These are phyloP conservation scores for Artemisia argyi DNA, from an alignment of 129 eudicot species.

Conservation along the genomic window DNA sequence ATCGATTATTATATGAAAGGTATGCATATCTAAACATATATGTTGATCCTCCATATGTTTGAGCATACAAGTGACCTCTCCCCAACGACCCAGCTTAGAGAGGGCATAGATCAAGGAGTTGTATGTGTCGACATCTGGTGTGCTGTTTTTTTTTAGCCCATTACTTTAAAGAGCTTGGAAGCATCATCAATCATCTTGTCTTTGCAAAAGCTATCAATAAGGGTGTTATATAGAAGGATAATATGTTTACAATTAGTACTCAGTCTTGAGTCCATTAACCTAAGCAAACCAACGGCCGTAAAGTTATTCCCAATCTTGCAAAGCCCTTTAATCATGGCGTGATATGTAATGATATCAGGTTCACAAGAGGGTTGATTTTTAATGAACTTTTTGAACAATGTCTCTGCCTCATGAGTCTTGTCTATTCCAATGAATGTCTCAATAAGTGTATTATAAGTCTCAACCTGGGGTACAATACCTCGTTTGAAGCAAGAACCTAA, in stretches of 20 bases:
- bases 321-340: constrained; percentile 18
- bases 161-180: background rate
- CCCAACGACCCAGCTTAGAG: background rate
- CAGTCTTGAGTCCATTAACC: background rate
- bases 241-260: background rate
- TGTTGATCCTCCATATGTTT: background rate
- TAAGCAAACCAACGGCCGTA: constrained; percentile 7
- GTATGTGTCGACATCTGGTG: constrained; percentile 2
- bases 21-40: background rate
- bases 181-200: background rate
- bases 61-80: background rate
- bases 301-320: constrained; percentile 1
- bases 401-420: constrained; percentile 5
- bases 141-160: background rate
- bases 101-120: constrained; percentile 2
- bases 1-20: background rate
- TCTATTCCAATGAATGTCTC: background rate
- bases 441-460: background rate
- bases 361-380: constrained; percentile 1
- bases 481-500: background rate
- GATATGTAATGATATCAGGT: constrained; percentile 2
- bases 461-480: background rate
- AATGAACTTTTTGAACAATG: constrained; percentile 12
- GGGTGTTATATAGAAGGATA: background rate
- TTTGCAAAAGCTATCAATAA: constrained; percentile 4